These are phyloP conservation scores for Inonotus obliquus DNA, from an alignment of 1,284 basidiomycete species.

Conservation along the genomic window DNA sequence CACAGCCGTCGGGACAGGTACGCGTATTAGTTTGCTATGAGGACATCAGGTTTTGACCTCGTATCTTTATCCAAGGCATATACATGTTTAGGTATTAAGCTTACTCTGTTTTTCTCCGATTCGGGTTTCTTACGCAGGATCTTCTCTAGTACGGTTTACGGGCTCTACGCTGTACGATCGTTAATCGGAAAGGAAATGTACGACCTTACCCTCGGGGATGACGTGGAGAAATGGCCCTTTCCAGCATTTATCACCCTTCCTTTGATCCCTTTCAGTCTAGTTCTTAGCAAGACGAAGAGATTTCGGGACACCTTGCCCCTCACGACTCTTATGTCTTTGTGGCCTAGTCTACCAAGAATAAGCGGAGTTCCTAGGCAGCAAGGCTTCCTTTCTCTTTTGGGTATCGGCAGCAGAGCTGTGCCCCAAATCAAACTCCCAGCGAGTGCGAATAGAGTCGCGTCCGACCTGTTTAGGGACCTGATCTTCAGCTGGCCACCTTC, in stretches of 20 bases:
- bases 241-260: conserved; percentile 69
- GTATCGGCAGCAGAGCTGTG: conserved; percentile 6
- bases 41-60: background rate
- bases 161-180: conserved; percentile 62
- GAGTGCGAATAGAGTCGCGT: conserved; percentile 20
- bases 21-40: conserved; percentile 20
- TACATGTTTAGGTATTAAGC: conserved; percentile 36
- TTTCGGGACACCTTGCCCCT: conserved; percentile 44
- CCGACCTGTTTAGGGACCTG: conserved; percentile 16
- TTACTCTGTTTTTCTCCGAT: background rate
- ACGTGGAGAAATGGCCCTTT: conserved; percentile 65
- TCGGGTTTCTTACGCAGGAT: background rate
- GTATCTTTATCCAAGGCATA: conserved; percentile 39
- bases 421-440: background rate
- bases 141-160: conserved; percentile 54
- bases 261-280: conserved; percentile 50
- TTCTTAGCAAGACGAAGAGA: conserved; percentile 51
- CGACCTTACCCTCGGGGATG: conserved; percentile 54
- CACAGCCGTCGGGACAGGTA: conserved; percentile 38
- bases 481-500: conserved; percentile 54
- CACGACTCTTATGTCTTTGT: conserved; percentile 56
- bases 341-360: conserved; percentile 53
- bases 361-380: background rate
- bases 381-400: conserved; percentile 1
- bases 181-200: conserved; percentile 66